Percentiles rank a stretch among this genome's conserved stretches.
These are phyloP conservation scores for Arthroderma sp. DNA, from an alignment of 2,329 filamentous ascomycete species.

Conservation along the genomic window DNA sequence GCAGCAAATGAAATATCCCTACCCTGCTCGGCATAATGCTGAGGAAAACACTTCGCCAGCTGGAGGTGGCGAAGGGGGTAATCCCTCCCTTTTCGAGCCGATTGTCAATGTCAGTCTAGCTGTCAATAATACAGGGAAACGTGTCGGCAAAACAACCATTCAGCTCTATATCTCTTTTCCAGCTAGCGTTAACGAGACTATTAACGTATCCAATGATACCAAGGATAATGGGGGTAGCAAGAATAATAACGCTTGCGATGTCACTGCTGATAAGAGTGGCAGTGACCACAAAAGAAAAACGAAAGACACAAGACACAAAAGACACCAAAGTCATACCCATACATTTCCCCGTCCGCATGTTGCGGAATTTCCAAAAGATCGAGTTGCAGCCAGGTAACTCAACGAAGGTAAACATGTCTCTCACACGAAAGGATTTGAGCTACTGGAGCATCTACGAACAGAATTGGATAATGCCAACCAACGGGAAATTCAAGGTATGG, in stretches of 20 bases:
- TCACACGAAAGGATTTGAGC: slow-evolving; percentile 31
- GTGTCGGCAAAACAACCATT: slow-evolving; percentile 39
- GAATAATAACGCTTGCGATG: no score
- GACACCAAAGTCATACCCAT: slow-evolving; percentile 2
- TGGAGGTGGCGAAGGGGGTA: slow-evolving; percentile 55
- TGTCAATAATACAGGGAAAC: slow-evolving; percentile 41
- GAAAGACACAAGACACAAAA: neutral
- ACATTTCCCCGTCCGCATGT: slow-evolving; percentile 26
- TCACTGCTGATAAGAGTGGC: no score
- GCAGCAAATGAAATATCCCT: slow-evolving; percentile 35
- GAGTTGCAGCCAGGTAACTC: slow-evolving; percentile 33
- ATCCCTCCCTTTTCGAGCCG: slow-evolving; percentile 42
- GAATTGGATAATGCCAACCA: slow-evolving; percentile 25
- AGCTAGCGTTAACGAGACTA: slow-evolving; percentile 33
- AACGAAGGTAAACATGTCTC: slow-evolving; percentile 33
- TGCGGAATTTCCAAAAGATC: slow-evolving; percentile 44
- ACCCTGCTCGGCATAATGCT: slow-evolving; percentile 45
- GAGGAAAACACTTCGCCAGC: slow-evolving; percentile 46
- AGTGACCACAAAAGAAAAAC: no score
- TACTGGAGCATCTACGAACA: slow-evolving; percentile 27
- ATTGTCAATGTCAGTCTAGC: slow-evolving; percentile 39
- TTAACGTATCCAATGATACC: slow-evolving; percentile 21
- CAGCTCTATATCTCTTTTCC: slow-evolving; percentile 43
- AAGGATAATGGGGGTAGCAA: neutral
- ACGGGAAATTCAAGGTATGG: slow-evolving; percentile 17